Conservation (phyloP, 768 basidiomycete species). For the Hirschioporus abietinus region DNA sequence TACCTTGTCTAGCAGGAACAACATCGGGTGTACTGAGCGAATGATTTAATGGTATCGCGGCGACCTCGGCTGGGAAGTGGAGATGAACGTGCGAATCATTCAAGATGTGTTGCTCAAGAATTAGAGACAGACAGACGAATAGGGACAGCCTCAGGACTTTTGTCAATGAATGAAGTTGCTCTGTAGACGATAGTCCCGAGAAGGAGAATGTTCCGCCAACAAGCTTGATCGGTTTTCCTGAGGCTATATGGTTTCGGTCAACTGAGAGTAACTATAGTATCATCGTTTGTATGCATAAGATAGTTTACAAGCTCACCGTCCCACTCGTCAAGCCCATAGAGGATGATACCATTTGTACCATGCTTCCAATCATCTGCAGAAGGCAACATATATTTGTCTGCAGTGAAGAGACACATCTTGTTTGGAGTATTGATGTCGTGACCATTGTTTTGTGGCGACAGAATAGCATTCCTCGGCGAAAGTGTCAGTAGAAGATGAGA, state of each 20-base stretch:
- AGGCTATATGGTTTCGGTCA: conserved; percentile 8
- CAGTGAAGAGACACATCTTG: conserved; percentile 41
- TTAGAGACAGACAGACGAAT: conserved; percentile 50
- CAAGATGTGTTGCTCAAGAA: conserved; percentile 58
- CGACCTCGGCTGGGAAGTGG: conserved; percentile 30
- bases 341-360: conserved; percentile 24
- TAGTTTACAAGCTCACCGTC: conserved; percentile 32
- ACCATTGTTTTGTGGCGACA: conserved; percentile 34
- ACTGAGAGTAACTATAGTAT: conserved; percentile 10
- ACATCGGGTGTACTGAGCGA: not conserved
- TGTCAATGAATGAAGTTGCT: conserved; percentile 39
- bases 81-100: conserved; percentile 45
- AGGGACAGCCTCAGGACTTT: conserved; percentile 46
- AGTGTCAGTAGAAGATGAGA: conserved; percentile 52
- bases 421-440: conserved; percentile 33
- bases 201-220: conserved; percentile 63
- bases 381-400: conserved; percentile 35
- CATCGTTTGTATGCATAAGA: not conserved
- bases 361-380: conserved; percentile 24
- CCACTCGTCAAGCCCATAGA: conserved; percentile 50
- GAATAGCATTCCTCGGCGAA: conserved; percentile 25
- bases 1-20: conserved; percentile 7
- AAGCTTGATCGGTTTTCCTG: conserved; percentile 30
- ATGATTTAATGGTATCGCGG: conserved; percentile 6
- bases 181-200: conserved; percentile 36